A percentile compares a stretch with the other conserved stretches of the same genome.
phyloP scores from a whole-genome alignment of 441 rosid species.

The Eutrema salsugineum region DNA sequence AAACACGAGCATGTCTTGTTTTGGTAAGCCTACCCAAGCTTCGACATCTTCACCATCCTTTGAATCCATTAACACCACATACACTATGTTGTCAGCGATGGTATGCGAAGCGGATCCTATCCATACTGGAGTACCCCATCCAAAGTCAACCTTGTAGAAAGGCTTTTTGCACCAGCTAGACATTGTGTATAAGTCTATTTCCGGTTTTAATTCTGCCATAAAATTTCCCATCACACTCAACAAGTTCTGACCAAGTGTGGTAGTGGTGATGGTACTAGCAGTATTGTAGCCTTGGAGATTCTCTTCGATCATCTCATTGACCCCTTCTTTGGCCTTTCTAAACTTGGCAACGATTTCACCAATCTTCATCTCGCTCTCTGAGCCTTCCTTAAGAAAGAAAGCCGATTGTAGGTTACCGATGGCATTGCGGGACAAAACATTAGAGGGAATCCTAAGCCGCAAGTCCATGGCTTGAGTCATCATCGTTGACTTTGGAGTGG shows the following conservation, averaged over 20 bases:
- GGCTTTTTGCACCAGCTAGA: constrained; percentile 20
- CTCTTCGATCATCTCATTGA: neutral
- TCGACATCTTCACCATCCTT: constrained; percentile 18
- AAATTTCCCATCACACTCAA: neutral
- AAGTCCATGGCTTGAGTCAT: neutral
- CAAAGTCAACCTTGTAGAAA: constrained; percentile 21
- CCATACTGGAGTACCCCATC: constrained; percentile 27
- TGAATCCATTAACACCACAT: neutral
- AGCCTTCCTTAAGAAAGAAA: neutral
- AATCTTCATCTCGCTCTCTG: neutral
- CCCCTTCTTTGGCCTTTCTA: neutral
- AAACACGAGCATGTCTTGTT: neutral
- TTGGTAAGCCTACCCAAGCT: constrained; percentile 6
- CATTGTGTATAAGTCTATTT: constrained; percentile 3
- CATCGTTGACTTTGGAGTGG: neutral
- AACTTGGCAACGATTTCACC: neutral
- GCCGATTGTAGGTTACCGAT: neutral
- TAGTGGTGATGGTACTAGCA: neutral
- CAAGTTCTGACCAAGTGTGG: neutral
- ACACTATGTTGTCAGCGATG: neutral
- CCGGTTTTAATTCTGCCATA: neutral
- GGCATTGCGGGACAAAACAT: neutral
- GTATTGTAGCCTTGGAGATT: neutral
- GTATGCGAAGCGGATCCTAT: neutral
- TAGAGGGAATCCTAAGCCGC: neutral